Evolutionary conservation across 2,329 filamentous ascomycete genomes (phyloP).

Genomic region (Fusarium sp.): DNA sequence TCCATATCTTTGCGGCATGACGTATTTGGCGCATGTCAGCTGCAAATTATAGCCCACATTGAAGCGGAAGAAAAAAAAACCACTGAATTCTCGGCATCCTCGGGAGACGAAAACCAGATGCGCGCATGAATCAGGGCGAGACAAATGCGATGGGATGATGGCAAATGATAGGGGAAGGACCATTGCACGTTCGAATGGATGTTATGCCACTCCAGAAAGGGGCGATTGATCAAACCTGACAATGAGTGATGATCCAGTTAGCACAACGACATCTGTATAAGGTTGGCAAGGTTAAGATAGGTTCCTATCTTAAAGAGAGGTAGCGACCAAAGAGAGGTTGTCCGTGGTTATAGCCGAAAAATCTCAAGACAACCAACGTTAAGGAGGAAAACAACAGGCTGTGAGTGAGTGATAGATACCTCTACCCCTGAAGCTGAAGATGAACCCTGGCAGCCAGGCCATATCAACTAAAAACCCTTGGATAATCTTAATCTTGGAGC

Average conservation of each 20-base stretch:
- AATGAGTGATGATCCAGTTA: neutral
- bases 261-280: neutral
- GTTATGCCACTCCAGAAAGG: neutral
- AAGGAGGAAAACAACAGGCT: neutral
- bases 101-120: slow-evolving; percentile 1
- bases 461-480: slow-evolving; percentile 3
- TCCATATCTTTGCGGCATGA: slow-evolving; percentile 21
- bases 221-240: neutral
- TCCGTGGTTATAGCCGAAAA: neutral
- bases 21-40: slow-evolving; percentile 24
- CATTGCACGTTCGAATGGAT: slow-evolving; percentile 2
- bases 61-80: slow-evolving; percentile 29
- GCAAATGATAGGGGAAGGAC: neutral
- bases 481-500: slow-evolving; percentile 34
- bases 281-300: neutral
- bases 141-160: neutral
- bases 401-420: neutral
- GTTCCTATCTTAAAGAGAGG: neutral
- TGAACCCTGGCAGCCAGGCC: neutral
- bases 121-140: neutral
- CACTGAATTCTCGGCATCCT: slow-evolving; percentile 18
- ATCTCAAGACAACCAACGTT: neutral
- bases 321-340: neutral
- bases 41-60: neutral
- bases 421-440: neutral